Percentiles rank a stretch among this genome's conserved stretches.
Conservation (phyloP, 208 protist genomes). For the Crithidia fasciculata region DNA sequence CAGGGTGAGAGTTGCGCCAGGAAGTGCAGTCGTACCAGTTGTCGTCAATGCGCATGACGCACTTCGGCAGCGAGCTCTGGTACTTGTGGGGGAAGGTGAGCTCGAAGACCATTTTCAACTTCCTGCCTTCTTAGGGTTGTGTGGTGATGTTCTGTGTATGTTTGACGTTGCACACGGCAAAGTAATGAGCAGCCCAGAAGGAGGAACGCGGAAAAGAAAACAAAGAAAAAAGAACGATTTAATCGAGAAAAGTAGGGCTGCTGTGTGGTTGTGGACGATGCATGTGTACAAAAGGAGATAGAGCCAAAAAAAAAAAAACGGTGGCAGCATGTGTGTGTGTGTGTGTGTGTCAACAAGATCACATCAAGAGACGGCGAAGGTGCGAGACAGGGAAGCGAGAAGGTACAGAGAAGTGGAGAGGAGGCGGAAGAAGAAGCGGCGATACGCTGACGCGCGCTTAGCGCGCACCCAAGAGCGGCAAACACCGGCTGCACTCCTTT, state of each 20-base stretch:
- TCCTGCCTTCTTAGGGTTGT: background rate
- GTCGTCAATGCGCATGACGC: constrained; percentile 76
- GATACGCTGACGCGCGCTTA: too few species aligned
- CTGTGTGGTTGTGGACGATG: background rate
- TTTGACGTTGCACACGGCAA: background rate
- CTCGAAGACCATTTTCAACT: constrained; percentile 52
- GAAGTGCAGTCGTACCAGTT: constrained; percentile 83
- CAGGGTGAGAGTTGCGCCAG: constrained; percentile 79
- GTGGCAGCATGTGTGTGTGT: background rate
- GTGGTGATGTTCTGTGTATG: background rate
- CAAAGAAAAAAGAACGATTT: background rate
- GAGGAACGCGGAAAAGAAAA: constrained; percentile 9
- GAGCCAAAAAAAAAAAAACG: background rate
- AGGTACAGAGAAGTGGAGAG: too few species aligned
- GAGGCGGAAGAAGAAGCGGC: too few species aligned
- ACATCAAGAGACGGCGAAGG: too few species aligned
- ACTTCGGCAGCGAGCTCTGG: constrained; percentile 72
- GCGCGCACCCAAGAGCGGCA: too few species aligned
- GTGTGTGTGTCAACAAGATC: too few species aligned
- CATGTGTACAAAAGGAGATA: background rate
- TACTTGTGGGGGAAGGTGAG: constrained; percentile 62
- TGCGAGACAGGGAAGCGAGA: too few species aligned
- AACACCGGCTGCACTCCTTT: too few species aligned
- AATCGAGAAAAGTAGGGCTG: background rate
- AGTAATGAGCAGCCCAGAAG: background rate